Evolutionary conservation across 2,329 filamentous ascomycete genomes (phyloP).

Genomic region (Fusarium robinianum): DNA sequence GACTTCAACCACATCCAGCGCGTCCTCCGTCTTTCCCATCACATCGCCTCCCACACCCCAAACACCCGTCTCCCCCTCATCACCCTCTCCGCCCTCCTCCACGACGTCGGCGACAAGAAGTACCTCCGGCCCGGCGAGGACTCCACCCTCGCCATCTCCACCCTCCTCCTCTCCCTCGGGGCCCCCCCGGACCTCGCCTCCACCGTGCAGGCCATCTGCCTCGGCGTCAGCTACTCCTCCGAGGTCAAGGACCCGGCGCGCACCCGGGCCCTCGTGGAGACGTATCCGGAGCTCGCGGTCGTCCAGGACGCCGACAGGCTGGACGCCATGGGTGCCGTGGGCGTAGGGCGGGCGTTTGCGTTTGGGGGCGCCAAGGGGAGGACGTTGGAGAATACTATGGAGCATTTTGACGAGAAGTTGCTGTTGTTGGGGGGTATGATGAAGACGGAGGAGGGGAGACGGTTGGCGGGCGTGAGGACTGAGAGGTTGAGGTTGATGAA

Average conservation of each 20-base stretch:
- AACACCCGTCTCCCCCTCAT: constrained; percentile 53
- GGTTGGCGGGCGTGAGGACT: constrained; percentile 58
- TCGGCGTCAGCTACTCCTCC: constrained; percentile 76
- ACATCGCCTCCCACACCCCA: constrained; percentile 61
- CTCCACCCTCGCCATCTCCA: constrained; percentile 57
- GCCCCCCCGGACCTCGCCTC: constrained; percentile 62
- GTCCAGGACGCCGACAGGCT: constrained; percentile 92
- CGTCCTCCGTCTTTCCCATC: constrained; percentile 73
- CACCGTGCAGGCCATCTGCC: constrained; percentile 72
- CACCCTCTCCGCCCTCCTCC: constrained; percentile 74
- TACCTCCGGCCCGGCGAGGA: constrained; percentile 67
- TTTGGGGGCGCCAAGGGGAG: constrained; percentile 70
- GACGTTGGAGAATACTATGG: constrained; percentile 67
- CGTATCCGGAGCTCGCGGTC: constrained; percentile 67
- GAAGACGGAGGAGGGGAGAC: constrained; percentile 62
- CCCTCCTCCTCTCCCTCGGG: constrained; percentile 60
- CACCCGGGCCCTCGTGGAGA: constrained; percentile 64
- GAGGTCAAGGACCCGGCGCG: constrained; percentile 68
- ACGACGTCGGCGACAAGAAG: constrained; percentile 88
- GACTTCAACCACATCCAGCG: constrained; percentile 84
- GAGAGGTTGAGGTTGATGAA: constrained; percentile 57
- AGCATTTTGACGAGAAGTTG: constrained; percentile 79
- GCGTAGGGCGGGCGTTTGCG: constrained; percentile 68
- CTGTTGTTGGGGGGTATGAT: constrained; percentile 66
- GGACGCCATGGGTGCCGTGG: constrained; percentile 88